Evolutionary conservation across 805 yeast species (phyloP), one percentile per base, ranked within the genome.

Genomic region (Wickerhamiella hasegawae): DNA sequence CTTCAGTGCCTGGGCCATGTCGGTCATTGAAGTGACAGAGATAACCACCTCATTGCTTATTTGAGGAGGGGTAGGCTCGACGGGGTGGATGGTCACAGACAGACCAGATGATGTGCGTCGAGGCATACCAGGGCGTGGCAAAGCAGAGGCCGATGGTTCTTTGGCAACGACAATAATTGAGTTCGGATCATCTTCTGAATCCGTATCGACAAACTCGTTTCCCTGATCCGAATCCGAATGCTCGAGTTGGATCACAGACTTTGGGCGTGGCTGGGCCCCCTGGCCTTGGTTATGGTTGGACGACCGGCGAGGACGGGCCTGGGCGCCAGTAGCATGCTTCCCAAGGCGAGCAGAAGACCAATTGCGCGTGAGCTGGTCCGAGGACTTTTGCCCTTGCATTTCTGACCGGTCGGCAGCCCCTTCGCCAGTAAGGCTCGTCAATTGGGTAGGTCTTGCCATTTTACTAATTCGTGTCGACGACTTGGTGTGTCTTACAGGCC

Each of bases 61-160:
- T 29, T 47, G 44, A 3, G 52, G 47, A 16, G 51, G 47, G 2
- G 46, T 44, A 8, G 52, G 50, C 25, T 40, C 49, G 17, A 46
- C 44, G 4, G 40, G 41, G 21, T 36, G 45, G 11, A 46, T 39
- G 8, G 49, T 49, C 5, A 45, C 23, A 22, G 35, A 39, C 3
- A 46, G 29, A 1, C 39, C 42, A 14, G 40, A 21, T 6, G 33
- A 31, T 8, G 18, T 19, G 6, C 32, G 32, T n/a, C 24, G 15
- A 8, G 22, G 32, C 32, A 18, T 29, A 8, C 9, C 15, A 4
- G 32, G 32, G 17, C 22, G 5, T 5, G 20, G 20, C 5, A 17
- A n/a, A 5, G 31, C 10, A 8, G 15, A 10, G 17, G 31, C 8
- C 24, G 24, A 22, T 8, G 8, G 10, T 5, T 19, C 15, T 23